phyloP scores from a whole-genome alignment of 495 filamentous ascomycete genomes.

The Rhypophila decipiens region DNA sequence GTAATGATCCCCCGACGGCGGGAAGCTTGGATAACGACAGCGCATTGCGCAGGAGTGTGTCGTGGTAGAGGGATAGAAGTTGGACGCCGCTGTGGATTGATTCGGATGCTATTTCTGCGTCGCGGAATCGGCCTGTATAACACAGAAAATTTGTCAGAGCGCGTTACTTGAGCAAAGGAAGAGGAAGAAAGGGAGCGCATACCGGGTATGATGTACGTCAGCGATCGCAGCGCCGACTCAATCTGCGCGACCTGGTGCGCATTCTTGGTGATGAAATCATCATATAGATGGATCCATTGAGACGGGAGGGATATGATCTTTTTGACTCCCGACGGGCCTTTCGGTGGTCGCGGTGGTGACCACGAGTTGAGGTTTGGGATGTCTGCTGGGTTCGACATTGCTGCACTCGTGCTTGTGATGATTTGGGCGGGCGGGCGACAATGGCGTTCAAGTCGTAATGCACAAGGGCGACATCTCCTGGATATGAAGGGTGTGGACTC shows the following conservation, averaged over 20 bases:
- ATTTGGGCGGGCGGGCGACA: too few species aligned
- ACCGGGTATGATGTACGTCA: slow-evolving; percentile 96
- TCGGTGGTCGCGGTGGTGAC: slow-evolving; percentile 2
- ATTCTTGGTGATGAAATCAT: slow-evolving; percentile 91
- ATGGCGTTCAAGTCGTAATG: too few species aligned
- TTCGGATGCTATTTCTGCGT: slow-evolving; percentile 91
- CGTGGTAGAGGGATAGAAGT: slow-evolving; percentile 89
- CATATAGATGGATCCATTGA: slow-evolving; percentile 74
- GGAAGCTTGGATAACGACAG: slow-evolving; percentile 40
- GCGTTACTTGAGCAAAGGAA: too few species aligned
- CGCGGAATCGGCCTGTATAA: slow-evolving; percentile 71
- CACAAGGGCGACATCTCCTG: too few species aligned
- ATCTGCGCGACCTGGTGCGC: slow-evolving; percentile 85
- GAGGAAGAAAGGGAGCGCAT: too few species aligned
- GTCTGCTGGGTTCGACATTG: slow-evolving; percentile 13
- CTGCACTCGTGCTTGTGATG: too few species aligned
- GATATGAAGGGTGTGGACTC: too few species aligned
- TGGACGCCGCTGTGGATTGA: slow-evolving; percentile 83
- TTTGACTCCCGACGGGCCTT: background rate
- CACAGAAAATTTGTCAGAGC: too few species aligned
- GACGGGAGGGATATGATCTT: slow-evolving; percentile 48
- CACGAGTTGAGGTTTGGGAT: background rate
- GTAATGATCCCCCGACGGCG: slow-evolving; percentile 33
- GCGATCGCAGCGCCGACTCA: slow-evolving; percentile 80
- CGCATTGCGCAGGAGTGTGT: slow-evolving; percentile 72